Evolutionary conservation across 148 eudicot genomes (phyloP), one percentile per base, ranked within the genome.

Genomic region (Diospyros kaki): DNA sequence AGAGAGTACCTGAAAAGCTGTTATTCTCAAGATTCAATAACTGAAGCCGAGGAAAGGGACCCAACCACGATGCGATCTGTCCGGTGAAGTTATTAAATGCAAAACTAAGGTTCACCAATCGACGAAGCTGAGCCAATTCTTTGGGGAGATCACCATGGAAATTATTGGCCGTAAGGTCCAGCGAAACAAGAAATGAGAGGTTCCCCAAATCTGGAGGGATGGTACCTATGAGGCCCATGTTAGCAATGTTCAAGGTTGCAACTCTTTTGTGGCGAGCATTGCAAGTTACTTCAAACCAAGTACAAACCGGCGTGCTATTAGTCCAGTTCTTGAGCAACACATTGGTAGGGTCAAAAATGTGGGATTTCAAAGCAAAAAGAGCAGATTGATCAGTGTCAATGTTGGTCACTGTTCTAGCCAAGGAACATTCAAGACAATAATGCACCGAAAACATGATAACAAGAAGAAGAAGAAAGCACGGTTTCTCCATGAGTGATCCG

Each of bases 161-260:
- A 38, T 38, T 2, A 63, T 68, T 77, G 52, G 38, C 0, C 58
- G 17, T 69, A 14, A 69, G 12, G 52, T 51, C 51, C 11, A 69
- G 42, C 1, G 58, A 68, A 3, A 4, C 12, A 1, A 76, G 48
- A 58, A 76, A 76, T 7, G 78, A 42, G 51, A 76, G 73, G 53
- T 76, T 76, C 6, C 73, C 78, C 28, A 76, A 4, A 17, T 68
- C 66, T 0, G 73, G 73, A 38, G 73, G 39, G 13, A 76, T 28
- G 5, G 66, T 76, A 6, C 73, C 67, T 28, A 5, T 17, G 5
- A 76, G 46, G 38, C 66, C 64, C 52, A 68, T 54, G 58, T 67
- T n/a, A 0, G 73, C 14, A 7, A 76, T 13, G 12, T 68, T 68
- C 14, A 76, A 60, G 44, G 73, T 44, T 5, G 59, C 58, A 5